These are phyloP conservation scores for Vigna nakashimae DNA, from an alignment of 306 rosid species.

Conservation along the genomic window DNA sequence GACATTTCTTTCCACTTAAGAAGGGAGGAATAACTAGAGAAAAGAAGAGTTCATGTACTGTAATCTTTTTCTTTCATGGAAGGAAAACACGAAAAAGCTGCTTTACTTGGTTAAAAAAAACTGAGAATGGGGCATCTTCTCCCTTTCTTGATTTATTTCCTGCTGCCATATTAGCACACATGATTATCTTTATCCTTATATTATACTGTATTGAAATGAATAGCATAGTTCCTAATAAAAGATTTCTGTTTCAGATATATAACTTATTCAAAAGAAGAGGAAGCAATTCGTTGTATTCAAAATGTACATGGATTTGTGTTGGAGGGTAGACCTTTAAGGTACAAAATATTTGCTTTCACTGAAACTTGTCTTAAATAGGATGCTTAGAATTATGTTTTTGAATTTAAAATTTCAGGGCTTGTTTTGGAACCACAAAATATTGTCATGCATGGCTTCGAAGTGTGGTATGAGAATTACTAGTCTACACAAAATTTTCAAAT, in stretches of 20 bases:
- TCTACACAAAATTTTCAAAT: not conserved
- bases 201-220: not conserved
- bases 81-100: not conserved
- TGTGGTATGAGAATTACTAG: conserved; percentile 67
- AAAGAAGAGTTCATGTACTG: not conserved
- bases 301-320: conserved; percentile 97
- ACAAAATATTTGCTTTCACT: conserved; percentile 23
- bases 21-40: not conserved
- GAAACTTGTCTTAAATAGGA: not conserved
- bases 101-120: not conserved
- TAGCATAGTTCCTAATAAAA: conserved; percentile 18
- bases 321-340: conserved; percentile 95
- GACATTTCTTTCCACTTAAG: not conserved
- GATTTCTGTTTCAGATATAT: conserved; percentile 74
- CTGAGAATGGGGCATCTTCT: not conserved
- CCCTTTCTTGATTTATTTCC: conserved; percentile 4
- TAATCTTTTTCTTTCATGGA: not conserved
- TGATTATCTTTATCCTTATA: conserved; percentile 1
- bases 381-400: conserved; percentile 2
- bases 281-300: conserved; percentile 98
- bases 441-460: conserved; percentile 99
- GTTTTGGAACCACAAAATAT: conserved; percentile 98
- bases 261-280: conserved; percentile 94
- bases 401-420: conserved; percentile 69
- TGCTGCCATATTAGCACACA: not conserved